Base-by-base conservation (phyloP, 2,329 filamentous ascomycete species). In the Aspergillus spinulosporus region DNA sequence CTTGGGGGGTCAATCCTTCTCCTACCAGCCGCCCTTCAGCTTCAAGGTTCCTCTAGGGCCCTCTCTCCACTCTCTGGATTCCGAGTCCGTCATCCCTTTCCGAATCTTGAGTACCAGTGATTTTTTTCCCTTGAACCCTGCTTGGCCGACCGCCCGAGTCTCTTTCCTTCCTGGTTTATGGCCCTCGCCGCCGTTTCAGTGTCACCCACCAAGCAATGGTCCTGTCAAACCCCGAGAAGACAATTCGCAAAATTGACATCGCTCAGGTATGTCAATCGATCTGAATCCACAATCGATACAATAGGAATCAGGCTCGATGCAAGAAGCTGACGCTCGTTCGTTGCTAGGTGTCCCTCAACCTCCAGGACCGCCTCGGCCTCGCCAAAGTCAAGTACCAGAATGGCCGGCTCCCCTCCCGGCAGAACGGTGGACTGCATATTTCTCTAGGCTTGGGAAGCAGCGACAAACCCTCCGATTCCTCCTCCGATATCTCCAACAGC, bases 311-410 rank as follows among this genome's bases (percentile, higher is more conserved):
- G 21, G 21, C 21, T 21, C 21, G 21, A 21, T 21, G 21, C 14
- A 49, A 29, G 46, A 43, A 6, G n/a, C 37, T 69, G 58, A 72
- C 60, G 37, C 40, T 34, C 40, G n/a, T 37, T 29, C 14, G 34
- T 4, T 31, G 67, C 54, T 71, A 97, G 94, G 96, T 99, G 80
- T 94, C 92, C 67, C 84, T 93, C 72, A 89, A 89, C 69, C 82
- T 99, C 54, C 92, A 97, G 78, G 92, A 96, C 79, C 90, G 93
- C 62, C 86, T 99, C 58, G 93, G 94, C 57, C 85, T 97, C 62
- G 94, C 94, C 72, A 94, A 95, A 75, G 94, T 97, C 83, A 97
- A 97, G 79, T 92, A 94, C 64, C 92, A 95, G 76, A 89, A 96
- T 78, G 92, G 92, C 72, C 95, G 92, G 87, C 89, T 97, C 76